Base-by-base conservation (phyloP, 176 grass and related monocot species). In the Themeda triandra region DNA sequence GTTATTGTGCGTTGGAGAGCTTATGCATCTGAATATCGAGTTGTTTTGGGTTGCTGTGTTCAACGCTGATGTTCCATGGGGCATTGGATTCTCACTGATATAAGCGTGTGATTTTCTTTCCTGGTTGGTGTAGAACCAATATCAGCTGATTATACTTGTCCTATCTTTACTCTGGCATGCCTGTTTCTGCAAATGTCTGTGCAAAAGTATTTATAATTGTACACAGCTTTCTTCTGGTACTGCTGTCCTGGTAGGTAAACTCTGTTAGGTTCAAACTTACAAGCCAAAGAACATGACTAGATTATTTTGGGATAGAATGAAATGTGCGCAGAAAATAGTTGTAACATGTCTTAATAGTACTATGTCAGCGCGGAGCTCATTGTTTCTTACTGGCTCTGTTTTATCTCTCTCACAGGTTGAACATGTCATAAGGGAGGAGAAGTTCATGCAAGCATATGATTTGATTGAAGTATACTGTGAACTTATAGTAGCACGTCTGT, bases 371-470 rank as follows among this genome's bases (percentile, higher is more conserved):
- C 18, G 8, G 85, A 44, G 36, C 33, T 41, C 69, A 56, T n/a
- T 58, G 31, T 67, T 79, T 66, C 79, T 79, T 59, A 25, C 80
- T 75, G 35, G n/a, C 21, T 11, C 23, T 66, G 21, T 68, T 84
- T 63, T 77, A 8, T 79, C 66, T 80, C 42, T 64, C 8, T 21
- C 17, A 30, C 85, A 99, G 96, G 96, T 99, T 80, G 96, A 99
- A 86, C 96, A 98, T 92, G 96, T 95, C 48, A 98, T 98, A 80
- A 93, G 93, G 78, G 96, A 98, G 69, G 92, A 98, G 80, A 98
- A 98, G 77, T 90, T 89, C 72, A 93, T 90, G 87, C 82, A 90
- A 80, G 93, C 96, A 83, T 96, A 99, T 77, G 96, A 99, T 60
- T 69, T 99, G 17, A 88, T 99, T 81, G 89, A 95, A 67, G 86